Evolutionary conservation across 2,329 filamentous ascomycete species (phyloP).

Genomic region (Botrytis paeoniae): DNA sequence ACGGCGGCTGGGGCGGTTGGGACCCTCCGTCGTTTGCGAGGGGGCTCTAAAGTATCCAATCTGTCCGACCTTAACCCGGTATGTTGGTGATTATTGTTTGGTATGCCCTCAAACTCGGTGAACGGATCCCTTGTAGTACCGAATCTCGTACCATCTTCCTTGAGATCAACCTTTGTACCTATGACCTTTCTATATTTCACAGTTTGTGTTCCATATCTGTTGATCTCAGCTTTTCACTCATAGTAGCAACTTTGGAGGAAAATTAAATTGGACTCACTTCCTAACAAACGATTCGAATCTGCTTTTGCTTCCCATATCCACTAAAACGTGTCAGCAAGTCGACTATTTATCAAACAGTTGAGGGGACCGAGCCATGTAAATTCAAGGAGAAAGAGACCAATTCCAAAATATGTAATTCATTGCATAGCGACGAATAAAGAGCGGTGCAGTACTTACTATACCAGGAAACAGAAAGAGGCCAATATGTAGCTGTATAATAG

Average conservation of each 20-base stretch:
- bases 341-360: not conserved
- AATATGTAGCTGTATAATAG: not conserved
- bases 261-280: not conserved
- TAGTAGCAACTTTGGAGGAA: not conserved
- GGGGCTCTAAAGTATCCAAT: not conserved
- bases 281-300: not conserved
- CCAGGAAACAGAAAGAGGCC: not conserved
- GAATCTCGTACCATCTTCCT: not conserved
- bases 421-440: not conserved
- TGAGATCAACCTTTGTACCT: not conserved
- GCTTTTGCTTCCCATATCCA: not conserved
- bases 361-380: not conserved
- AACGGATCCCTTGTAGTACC: not conserved
- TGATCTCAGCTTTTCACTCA: not conserved
- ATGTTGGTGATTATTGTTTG: not conserved
- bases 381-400: not conserved
- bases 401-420: not conserved
- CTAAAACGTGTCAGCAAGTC: not conserved
- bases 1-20: not conserved
- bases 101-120: slow-evolving; percentile 6
- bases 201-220: not conserved
- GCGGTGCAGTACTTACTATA: not conserved
- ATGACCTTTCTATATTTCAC: not conserved
- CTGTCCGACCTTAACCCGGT: not conserved
- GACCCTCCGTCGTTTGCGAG: not conserved